Conservation (phyloP, 805 yeast species). For the Komagataella phaffii region DNA sequence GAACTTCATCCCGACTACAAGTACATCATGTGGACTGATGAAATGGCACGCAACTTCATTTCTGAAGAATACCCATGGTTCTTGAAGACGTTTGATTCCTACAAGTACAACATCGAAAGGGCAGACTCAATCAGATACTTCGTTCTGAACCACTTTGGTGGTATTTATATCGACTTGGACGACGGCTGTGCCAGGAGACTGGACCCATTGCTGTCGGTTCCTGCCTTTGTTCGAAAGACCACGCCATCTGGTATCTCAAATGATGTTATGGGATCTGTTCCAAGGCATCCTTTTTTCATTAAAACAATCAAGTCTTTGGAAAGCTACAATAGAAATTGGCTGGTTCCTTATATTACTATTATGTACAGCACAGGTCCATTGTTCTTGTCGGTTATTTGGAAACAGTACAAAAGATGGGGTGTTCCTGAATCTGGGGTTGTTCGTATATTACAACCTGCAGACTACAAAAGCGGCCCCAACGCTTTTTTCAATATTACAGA, state of each 20-base stretch:
- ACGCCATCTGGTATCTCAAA: conserved; percentile 85
- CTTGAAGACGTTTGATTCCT: conserved; percentile 60
- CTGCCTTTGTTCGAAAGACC: conserved; percentile 82
- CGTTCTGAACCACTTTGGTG: conserved; percentile 73
- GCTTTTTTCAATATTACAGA: conserved; percentile 63
- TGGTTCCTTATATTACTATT: conserved; percentile 80
- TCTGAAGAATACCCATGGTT: conserved; percentile 80
- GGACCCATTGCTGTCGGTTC: conserved; percentile 70
- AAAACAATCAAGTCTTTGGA: conserved; percentile 54
- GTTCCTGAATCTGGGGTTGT: conserved; percentile 54
- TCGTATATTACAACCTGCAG: conserved; percentile 56
- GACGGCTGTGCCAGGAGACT: conserved; percentile 72
- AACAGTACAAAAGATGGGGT: conserved; percentile 74
- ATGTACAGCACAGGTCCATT: conserved; percentile 92
- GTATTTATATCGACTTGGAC: conserved; percentile 81
- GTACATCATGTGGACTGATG: conserved; percentile 86
- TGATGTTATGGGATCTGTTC: conserved; percentile 86
- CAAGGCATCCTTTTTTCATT: conserved; percentile 73
- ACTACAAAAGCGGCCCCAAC: conserved; percentile 46
- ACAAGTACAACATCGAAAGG: conserved; percentile 71
- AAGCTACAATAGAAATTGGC: conserved; percentile 59
- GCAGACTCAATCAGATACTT: conserved; percentile 90
- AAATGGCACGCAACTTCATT: conserved; percentile 66
- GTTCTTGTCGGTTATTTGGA: conserved; percentile 77
- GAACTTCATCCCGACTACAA: conserved; percentile 80